phyloP scores from a whole-genome alignment of 2,329 filamentous ascomycete species.

The Pseudogymnoascus sp. region DNA sequence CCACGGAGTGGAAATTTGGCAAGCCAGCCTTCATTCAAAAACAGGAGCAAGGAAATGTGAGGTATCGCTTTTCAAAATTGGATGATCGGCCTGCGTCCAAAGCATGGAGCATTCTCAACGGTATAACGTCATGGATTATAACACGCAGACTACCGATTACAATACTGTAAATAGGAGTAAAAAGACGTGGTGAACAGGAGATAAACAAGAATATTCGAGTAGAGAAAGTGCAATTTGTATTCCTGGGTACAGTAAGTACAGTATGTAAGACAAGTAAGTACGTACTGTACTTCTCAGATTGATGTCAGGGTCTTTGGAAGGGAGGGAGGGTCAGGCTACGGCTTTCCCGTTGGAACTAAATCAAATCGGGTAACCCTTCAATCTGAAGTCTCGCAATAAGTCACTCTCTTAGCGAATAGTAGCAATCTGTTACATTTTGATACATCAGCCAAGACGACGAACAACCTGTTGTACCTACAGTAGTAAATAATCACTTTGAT shows the following conservation, averaged over 20 bases:
- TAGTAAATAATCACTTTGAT: not conserved
- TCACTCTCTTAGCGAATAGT: conserved; percentile 5
- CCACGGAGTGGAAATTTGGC: not conserved
- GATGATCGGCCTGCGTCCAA: not conserved
- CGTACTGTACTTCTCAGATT: not conserved
- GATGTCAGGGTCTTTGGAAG: not conserved
- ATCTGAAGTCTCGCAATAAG: not conserved
- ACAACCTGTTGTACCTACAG: not conserved
- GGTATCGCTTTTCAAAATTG: not conserved
- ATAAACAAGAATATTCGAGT: not conserved
- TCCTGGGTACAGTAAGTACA: not conserved
- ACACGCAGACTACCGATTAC: not conserved
- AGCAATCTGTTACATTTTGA: conserved; percentile 6
- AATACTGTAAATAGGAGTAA: not conserved
- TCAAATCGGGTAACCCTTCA: not conserved
- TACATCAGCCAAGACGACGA: conserved; percentile 7
- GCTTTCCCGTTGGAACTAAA: conserved; percentile 3
- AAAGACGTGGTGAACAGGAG: not conserved
- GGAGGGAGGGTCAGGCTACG: not conserved
- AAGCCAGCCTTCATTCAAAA: not conserved
- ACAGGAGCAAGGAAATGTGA: not conserved
- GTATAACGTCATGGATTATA: not conserved
- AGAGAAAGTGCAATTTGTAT: not conserved
- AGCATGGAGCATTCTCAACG: not conserved
- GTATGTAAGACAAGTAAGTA: not conserved